Base-by-base conservation (phyloP, 2,329 filamentous ascomycete species). In the Phyllosticta citriasiana region DNA sequence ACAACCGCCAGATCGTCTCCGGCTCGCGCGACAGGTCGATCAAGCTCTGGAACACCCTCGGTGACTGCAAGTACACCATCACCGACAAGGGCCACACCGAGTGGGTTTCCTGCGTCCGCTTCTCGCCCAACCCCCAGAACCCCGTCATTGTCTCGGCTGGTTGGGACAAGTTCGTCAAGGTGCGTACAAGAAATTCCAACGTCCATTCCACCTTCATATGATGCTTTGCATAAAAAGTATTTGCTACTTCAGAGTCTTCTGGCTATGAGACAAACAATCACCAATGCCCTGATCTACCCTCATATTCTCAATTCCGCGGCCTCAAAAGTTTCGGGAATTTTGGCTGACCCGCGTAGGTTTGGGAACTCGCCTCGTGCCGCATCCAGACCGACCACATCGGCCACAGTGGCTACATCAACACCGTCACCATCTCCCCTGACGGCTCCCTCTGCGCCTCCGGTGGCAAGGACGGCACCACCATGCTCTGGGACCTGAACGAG, bases 1-100 rank as follows among this genome's bases (percentile, higher is more conserved):
- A 99, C 85, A 97, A 97, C 89, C 89, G 94, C 78, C 94, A 97
- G 86, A 97, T 99, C 80, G 94, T 97, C 74, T 97, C 94, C 70
- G 94, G 92, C 70, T 97, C 94, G 68, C 92, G 94, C 79, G 94
- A 99, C 85, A 88, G 91, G 79, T 91, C 89, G 76, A 97, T 99
- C 86, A 99, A 97, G 90, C 88, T 99, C 74, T 99, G 94, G 94
- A 99, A 99, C 86, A 99, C 94, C 73, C 91, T 99, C 70, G 94
- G 94, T 82, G 94, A 99, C 87, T 99, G 94, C 92, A 99, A 99
- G 86, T 99, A 87, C 88, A 99, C 93, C 84, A 97, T 99, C 85
- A 96, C 91, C 81, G 94, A 99, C 79, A 99, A 99, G 89, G 94
- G 94, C 78, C 94, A 99, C 86, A 91, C 91, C 80, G 94, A 99